Evolutionary conservation across 495 filamentous ascomycete genomes (phyloP), one percentile per base, ranked within the genome.

Genomic region (Hypoxylon intermedium): DNA sequence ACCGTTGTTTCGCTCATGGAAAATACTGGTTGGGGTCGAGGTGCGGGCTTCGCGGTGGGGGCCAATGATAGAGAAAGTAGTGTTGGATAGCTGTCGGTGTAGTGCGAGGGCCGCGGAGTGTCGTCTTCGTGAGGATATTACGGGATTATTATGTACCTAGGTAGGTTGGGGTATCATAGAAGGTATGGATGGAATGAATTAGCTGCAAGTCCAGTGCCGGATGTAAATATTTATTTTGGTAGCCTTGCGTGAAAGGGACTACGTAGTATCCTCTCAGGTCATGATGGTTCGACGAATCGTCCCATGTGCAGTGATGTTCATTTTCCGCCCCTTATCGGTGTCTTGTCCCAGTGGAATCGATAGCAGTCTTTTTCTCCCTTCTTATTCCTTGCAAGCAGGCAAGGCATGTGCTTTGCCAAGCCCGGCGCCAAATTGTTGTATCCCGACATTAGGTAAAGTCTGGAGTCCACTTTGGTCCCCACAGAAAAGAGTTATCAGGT

Each of bases 261-360:
- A 44, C 21, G 41, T 6, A 41, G 34, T 16, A 50, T 12, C 33
- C 3, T 65, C 61, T 65, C 61, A 65, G 61, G n/a, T 65, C 61
- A 65, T 65, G 50, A 59, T 65, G 61, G 61, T 65, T 65, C 61
- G 61, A 65, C 55, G 50, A 33, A 65, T 65, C 61, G 61, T 65
- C 38, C 61, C 61, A 65, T 64, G 2, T 21, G 40, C 19, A 60
- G 18, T 44, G 55, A 59, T 59, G 41, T 65, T 65, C 61, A 55
- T 65, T 52, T 55, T 52, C 37, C 41, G 24, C 61, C 61, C 61
- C 61, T 65, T 58, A 65, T 65, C 38, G 23, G 18, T 13, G n/a
- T 20, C 9, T 33, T 16, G 12, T 44, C 46, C 56, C 26, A 26
- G 24, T n/a, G n/a, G n/a, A n/a, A n/a, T n/a, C n/a, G n/a, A n/a